These are phyloP conservation scores for Jamesozyma jinghongensis DNA, from an alignment of 805 yeast genomes.

Conservation along the genomic window DNA sequence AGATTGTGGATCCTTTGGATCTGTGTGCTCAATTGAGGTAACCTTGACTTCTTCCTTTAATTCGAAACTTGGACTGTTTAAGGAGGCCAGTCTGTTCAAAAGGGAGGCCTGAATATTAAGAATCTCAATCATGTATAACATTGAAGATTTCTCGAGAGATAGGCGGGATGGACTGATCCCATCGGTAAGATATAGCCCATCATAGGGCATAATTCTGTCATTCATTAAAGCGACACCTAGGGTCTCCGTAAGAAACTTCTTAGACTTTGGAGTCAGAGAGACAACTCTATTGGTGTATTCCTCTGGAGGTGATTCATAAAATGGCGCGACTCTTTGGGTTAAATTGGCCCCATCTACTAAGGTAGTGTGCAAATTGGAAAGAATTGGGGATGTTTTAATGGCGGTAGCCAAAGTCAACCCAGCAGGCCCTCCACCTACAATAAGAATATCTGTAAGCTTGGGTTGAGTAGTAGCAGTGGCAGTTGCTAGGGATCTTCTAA, in stretches of 20 bases:
- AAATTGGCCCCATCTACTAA: slow-evolving; percentile 69
- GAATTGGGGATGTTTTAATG: slow-evolving; percentile 54
- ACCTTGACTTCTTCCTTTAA: slow-evolving; percentile 64
- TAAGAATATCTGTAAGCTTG: slow-evolving; percentile 55
- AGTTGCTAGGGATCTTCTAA: slow-evolving; percentile 13
- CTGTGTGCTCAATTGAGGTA: slow-evolving; percentile 35
- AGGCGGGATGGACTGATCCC: slow-evolving; percentile 53
- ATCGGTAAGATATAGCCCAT: slow-evolving; percentile 78
- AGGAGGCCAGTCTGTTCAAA: slow-evolving; percentile 40
- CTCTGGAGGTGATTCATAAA: slow-evolving; percentile 32
- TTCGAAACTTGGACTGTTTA: slow-evolving; percentile 29
- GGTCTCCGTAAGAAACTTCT: slow-evolving; percentile 52
- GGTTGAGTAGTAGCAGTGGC: slow-evolving; percentile 6
- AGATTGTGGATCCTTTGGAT: slow-evolving; percentile 33
- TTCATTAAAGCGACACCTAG: slow-evolving; percentile 70
- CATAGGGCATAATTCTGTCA: slow-evolving; percentile 72
- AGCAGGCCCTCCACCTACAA: slow-evolving; percentile 97
- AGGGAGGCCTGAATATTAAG: slow-evolving; percentile 73
- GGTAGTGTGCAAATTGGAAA: slow-evolving; percentile 51
- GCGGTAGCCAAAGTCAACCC: slow-evolving; percentile 84
- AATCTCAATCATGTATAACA: slow-evolving; percentile 84
- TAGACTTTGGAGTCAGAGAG: slow-evolving; percentile 75
- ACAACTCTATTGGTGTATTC: slow-evolving; percentile 71
- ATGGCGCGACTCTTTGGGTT: slow-evolving; percentile 37
- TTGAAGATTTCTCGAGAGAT: slow-evolving; percentile 50